phyloP scores from a whole-genome alignment of 805 yeast species.

The Metschnikowia noctiluminum region DNA sequence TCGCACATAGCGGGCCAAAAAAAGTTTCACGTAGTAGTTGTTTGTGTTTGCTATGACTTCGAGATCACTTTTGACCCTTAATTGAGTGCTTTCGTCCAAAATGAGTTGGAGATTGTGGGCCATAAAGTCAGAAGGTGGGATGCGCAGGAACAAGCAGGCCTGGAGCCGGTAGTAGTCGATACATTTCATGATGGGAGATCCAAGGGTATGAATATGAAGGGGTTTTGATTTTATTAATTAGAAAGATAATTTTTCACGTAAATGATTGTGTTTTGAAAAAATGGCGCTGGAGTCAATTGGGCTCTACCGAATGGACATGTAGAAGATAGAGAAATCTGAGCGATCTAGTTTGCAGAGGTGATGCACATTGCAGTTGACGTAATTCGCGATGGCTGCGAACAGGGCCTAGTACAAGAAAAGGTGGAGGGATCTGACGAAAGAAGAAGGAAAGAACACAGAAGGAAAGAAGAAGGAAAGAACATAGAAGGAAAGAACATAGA shows the following conservation, averaged over 20 bases:
- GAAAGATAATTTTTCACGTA: neutral
- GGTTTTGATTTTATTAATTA: neutral
- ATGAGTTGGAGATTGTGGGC: conserved; percentile 9
- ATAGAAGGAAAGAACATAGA: too few relatives aligned
- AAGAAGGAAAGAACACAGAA: too few relatives aligned
- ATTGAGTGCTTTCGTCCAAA: conserved; percentile 19
- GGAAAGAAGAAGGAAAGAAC: too few relatives aligned
- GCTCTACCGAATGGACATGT: too few relatives aligned
- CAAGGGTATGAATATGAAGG: neutral
- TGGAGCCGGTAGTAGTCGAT: conserved; percentile 6
- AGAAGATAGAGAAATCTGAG: too few relatives aligned
- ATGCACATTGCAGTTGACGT: neutral
- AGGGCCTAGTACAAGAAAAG: too few relatives aligned
- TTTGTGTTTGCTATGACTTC: conserved; percentile 33
- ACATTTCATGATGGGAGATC: neutral
- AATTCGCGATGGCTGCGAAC: conserved; percentile 1
- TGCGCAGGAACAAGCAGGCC: conserved; percentile 18
- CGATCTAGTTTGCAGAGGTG: too few relatives aligned
- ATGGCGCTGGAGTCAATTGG: too few relatives aligned
- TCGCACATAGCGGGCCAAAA: conserved; percentile 42
- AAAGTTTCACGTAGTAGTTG: conserved; percentile 48
- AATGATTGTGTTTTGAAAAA: neutral
- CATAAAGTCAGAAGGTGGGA: conserved; percentile 20
- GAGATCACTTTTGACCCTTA: conserved; percentile 18
- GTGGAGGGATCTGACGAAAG: neutral